Base-by-base conservation (phyloP, 73 alveolate species). In the Paramecium bursaria region DNA sequence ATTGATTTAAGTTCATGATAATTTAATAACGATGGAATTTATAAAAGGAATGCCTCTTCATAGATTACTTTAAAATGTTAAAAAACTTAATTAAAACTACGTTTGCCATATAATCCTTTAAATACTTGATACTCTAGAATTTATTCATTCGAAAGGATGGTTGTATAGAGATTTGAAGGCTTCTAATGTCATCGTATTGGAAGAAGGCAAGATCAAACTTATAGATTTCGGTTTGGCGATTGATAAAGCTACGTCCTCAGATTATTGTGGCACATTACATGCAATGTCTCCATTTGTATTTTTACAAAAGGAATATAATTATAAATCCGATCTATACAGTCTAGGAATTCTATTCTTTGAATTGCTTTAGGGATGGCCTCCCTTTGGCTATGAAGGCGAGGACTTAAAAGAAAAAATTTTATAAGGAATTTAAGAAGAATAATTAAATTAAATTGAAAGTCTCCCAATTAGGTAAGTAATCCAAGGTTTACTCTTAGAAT, bases 161-260 rank as follows among this genome's bases (percentile, higher is more conserved):
- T 14, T 85, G 9, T 85, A 85, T 44, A 67, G 91, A 23, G 91
- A 85, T 51, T 50, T 85, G 46, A 85, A 85, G n/a, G 87, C 91
- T 13, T 67, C 86, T 17, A 85, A 85, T 17, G 73, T 85, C 1
- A 85, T 85, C n/a, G 60, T 85, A 3, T 42, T 46, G 13, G 15
- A 67, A 22, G 60, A 85, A 22, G 85, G 85, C 30, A 85, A 57
- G 67, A 21, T 61, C 13, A 85, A 73, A 39, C 35, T 85, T 2
- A 73, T 85, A 48, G 91, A 85, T 85, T 48, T 85, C 85, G 96
- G 95, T 73, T 23, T 87, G 73, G 67, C 92, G 47, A 53, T 86
- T 51, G 73, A 55, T 2, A 50, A 79, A 25, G 80, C 25, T 7
- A 79, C 85, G 21, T 53, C 89, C 3, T 23, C 42, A 22, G 33